These are phyloP conservation scores for Colletotrichum sp. DNA, from an alignment of 2,329 filamentous ascomycete species.

Conservation along the genomic window DNA sequence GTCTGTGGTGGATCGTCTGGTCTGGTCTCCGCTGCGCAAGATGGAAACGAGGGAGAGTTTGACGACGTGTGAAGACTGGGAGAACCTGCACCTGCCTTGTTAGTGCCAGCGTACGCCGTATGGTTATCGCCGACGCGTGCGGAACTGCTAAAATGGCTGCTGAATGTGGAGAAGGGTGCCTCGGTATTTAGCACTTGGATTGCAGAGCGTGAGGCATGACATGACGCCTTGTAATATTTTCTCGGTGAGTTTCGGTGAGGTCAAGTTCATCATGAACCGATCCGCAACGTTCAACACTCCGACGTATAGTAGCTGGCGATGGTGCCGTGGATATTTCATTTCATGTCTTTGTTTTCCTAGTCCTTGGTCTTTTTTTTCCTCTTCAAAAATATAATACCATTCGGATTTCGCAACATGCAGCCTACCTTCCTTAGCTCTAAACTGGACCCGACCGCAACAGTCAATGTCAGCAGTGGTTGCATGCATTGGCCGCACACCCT, in stretches of 20 bases:
- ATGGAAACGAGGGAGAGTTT: slow-evolving; percentile 10
- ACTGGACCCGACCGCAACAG: background rate
- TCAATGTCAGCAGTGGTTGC: background rate
- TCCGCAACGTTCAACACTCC: background rate
- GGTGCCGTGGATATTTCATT: background rate
- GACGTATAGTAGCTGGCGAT: background rate
- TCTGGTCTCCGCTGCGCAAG: slow-evolving; percentile 1
- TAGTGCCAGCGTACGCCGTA: background rate
- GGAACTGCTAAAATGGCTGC: background rate
- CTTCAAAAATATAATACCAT: background rate
- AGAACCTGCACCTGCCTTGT: background rate
- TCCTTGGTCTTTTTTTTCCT: background rate
- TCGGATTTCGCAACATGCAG: background rate
- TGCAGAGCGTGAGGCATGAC: background rate
- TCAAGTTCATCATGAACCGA: background rate
- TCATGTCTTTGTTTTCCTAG: background rate
- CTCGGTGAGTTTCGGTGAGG: background rate
- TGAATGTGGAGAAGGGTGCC: background rate
- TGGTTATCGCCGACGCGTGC: background rate
- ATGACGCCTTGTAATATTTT: background rate
- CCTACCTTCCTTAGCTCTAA: background rate
- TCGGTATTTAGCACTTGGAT: background rate
- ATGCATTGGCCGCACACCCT: background rate
- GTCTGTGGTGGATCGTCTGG: slow-evolving; percentile 20
- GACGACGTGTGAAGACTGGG: slow-evolving; percentile 16